Percentiles rank a stretch among this genome's conserved stretches.
These are phyloP conservation scores for Trichoderma sp. DNA, from an alignment of 2,329 filamentous ascomycete genomes.

Conservation along the genomic window DNA sequence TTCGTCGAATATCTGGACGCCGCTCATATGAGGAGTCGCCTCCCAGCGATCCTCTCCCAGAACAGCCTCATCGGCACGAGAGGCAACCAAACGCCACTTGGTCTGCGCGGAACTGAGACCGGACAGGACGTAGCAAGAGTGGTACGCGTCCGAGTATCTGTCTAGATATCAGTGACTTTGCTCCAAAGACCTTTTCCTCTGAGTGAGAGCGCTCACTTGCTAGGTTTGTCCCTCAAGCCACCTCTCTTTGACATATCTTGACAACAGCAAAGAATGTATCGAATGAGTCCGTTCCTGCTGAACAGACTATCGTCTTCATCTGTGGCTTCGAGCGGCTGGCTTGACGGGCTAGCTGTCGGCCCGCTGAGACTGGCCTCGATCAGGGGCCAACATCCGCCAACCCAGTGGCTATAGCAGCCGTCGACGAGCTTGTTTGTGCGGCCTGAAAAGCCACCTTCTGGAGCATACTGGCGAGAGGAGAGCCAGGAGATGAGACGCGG, in stretches of 20 bases:
- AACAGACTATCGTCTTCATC: slow-evolving; percentile 59
- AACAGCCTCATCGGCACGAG: slow-evolving; percentile 41
- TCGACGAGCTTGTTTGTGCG: slow-evolving; percentile 98
- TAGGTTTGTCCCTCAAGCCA: slow-evolving; percentile 90
- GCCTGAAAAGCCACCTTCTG: slow-evolving; percentile 90
- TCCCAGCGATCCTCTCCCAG: slow-evolving; percentile 48
- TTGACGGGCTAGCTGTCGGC: slow-evolving; percentile 36
- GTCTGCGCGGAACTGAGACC: slow-evolving; percentile 84
- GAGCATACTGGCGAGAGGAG: slow-evolving; percentile 82
- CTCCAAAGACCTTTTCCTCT: slow-evolving; percentile 10
- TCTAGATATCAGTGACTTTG: slow-evolving; percentile 17
- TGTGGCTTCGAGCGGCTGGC: slow-evolving; percentile 37
- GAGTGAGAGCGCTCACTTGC: slow-evolving; percentile 63
- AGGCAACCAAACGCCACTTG: slow-evolving; percentile 53
- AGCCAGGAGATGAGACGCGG: slow-evolving; percentile 82
- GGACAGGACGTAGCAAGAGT: slow-evolving; percentile 87
- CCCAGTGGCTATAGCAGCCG: slow-evolving; percentile 98
- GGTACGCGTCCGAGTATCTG: slow-evolving; percentile 82
- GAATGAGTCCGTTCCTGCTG: slow-evolving; percentile 79
- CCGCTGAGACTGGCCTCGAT: slow-evolving; percentile 76
- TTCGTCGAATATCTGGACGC: slow-evolving; percentile 68
- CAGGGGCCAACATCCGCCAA: slow-evolving; percentile 91
- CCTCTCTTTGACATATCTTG: slow-evolving; percentile 72
- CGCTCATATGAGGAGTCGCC: slow-evolving; percentile 54
- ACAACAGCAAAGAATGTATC: slow-evolving; percentile 89